phyloP scores from a whole-genome alignment of 2,329 filamentous ascomycete species.

The Exophiala xenobiotica region DNA sequence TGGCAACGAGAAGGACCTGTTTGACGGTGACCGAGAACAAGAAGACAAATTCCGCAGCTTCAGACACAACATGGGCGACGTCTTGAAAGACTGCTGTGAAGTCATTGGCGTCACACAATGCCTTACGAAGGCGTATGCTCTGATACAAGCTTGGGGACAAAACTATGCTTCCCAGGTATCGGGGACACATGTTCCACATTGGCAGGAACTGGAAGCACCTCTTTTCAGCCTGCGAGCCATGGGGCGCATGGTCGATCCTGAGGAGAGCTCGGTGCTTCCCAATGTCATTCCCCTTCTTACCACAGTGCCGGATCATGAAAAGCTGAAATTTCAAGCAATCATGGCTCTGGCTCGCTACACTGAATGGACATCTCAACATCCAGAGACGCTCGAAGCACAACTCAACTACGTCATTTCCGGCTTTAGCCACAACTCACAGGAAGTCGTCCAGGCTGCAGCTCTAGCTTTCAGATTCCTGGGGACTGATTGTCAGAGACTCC shows the following conservation, averaged over 20 bases:
- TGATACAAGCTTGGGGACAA: constrained; percentile 85
- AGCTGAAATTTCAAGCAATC: constrained; percentile 96
- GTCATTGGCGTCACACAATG: constrained; percentile 93
- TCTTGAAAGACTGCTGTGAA: constrained; percentile 93
- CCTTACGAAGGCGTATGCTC: constrained; percentile 78
- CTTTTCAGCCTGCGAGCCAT: constrained; percentile 94
- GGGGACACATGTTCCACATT: constrained; percentile 76
- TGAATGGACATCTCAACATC: constrained; percentile 93
- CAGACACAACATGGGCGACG: constrained; percentile 95
- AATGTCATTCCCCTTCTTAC: constrained; percentile 92
- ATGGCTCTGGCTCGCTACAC: constrained; percentile 97
- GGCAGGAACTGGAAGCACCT: constrained; percentile 94
- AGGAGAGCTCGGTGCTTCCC: constrained; percentile 82
- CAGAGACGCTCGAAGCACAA: constrained; percentile 86
- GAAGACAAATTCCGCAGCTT: constrained; percentile 98
- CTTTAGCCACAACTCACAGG: constrained; percentile 82
- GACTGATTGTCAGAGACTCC: constrained; percentile 83
- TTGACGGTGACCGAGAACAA: constrained; percentile 90
- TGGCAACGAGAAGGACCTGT: constrained; percentile 75
- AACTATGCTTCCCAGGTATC: constrained; percentile 75
- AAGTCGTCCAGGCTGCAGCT: constrained; percentile 87
- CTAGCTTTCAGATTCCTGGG: constrained; percentile 97
- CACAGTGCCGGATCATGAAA: constrained; percentile 92
- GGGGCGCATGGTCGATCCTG: constrained; percentile 89
- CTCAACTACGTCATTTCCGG: constrained; percentile 94